Percentiles rank a stretch among this genome's conserved stretches.
Conservation (phyloP, 495 filamentous ascomycete genomes). For the Trichoderma parareesei region DNA sequence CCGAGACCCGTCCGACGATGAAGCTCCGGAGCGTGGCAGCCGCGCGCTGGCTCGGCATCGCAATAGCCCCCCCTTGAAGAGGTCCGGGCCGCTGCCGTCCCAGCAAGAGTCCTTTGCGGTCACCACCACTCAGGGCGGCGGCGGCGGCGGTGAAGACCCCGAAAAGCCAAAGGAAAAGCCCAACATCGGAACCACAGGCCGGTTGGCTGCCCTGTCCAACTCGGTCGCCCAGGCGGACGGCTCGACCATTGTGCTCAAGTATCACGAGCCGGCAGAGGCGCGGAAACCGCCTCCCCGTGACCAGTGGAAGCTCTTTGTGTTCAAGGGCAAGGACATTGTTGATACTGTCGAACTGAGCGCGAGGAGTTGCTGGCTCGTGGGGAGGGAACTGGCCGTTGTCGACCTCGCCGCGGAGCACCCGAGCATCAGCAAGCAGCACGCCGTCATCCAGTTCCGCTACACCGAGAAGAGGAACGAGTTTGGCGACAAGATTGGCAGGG, state of each 20-base stretch:
- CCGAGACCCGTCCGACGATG: constrained; percentile 13
- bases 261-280: constrained; percentile 89
- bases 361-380: constrained; percentile 85
- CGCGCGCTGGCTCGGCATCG: constrained; percentile 12
- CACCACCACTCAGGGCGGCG: constrained; percentile 31
- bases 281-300: constrained; percentile 74
- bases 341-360: constrained; percentile 68
- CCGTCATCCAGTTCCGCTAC: constrained; percentile 87
- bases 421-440: constrained; percentile 89
- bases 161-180: constrained; percentile 72
- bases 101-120: constrained; percentile 60
- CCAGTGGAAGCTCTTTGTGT: constrained; percentile 85
- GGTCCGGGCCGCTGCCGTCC: constrained; percentile 56
- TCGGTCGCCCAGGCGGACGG: constrained; percentile 62
- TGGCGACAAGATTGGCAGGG: constrained; percentile 70
- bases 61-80: constrained; percentile 27
- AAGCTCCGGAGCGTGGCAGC: constrained; percentile 11
- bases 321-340: constrained; percentile 73
- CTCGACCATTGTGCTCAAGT: constrained; percentile 72
- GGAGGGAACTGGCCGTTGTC: constrained; percentile 68
- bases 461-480: constrained; percentile 76
- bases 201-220: constrained; percentile 83
- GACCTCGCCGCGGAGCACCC: constrained; percentile 84
- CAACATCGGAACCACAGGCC: constrained; percentile 73
- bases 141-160: constrained; percentile 21